Evolutionary conservation across 2,329 filamentous ascomycete genomes (phyloP).

Genomic region (Epichloe sp.): DNA sequence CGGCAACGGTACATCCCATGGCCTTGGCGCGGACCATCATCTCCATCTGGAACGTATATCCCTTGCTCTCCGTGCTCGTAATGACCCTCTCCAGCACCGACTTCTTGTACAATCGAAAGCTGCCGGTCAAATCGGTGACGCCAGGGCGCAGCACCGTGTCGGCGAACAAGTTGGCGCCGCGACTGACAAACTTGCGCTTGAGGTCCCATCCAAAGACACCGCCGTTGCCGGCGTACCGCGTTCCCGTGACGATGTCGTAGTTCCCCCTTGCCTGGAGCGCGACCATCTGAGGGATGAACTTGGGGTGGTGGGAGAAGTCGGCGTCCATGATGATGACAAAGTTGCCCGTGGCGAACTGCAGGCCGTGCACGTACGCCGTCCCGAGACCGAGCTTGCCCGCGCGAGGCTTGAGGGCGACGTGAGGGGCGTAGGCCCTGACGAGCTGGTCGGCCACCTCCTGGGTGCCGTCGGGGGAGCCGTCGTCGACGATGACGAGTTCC

Average conservation of each 20-base stretch:
- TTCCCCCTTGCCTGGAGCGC: conserved; percentile 59
- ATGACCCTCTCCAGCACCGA: conserved; percentile 82
- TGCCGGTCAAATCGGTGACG: conserved; percentile 90
- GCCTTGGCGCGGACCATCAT: conserved; percentile 96
- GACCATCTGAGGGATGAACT: conserved; percentile 96
- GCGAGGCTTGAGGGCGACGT: conserved; percentile 74
- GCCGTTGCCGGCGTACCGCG: conserved; percentile 76
- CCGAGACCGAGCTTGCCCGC: conserved; percentile 94
- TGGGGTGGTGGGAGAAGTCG: conserved; percentile 97
- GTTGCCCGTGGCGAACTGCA: conserved; percentile 83
- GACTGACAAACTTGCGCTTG: conserved; percentile 71
- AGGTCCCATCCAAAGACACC: conserved; percentile 96
- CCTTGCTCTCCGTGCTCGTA: conserved; percentile 81
- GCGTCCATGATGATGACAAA: conserved; percentile 99
- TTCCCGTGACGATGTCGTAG: conserved; percentile 96
- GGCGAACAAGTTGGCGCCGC: conserved; percentile 88
- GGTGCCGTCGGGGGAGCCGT: conserved; percentile 96
- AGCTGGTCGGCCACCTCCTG: conserved; percentile 84
- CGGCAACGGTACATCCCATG: conserved; percentile 85
- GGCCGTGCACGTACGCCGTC: conserved; percentile 88
- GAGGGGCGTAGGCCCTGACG: conserved; percentile 67
- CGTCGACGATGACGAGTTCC: conserved; percentile 97
- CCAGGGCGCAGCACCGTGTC: conserved; percentile 88
- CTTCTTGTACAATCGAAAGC: conserved; percentile 91
- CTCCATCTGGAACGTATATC: conserved; percentile 99